Evolutionary conservation across 2,329 filamentous ascomycete genomes (phyloP), one percentile per base, ranked within the genome.

Genomic region (Lasiodiplodia citricola): DNA sequence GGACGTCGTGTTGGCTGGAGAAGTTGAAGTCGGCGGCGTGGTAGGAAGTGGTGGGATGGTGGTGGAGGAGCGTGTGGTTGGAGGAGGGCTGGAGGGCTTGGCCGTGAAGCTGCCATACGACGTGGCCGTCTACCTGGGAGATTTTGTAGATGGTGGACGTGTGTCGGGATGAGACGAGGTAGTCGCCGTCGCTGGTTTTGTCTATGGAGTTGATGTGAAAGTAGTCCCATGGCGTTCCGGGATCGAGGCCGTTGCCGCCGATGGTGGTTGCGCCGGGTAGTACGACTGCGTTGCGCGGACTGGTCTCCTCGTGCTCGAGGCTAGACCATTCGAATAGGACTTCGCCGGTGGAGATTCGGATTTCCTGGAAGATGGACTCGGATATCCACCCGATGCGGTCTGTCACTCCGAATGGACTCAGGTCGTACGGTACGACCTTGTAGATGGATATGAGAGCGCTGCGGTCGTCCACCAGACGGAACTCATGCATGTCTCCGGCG

Each of bases 371-470:
- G 14, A 81, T 69, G 37, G 77, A 78, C 57, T 84, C 82, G 68
- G 80, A 78, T 10, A 84, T 74, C 73, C 78, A 83, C 14, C 80
- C 80, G 41, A 78, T 68, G 35, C 72, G 69, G 18, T 71, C 60
- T 58, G 78, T 72, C 50, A 76, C 77, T 38, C 77, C 81, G 3
- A 82, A 72, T 11, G 72, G 71, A 13, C 74, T 75, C 10, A 86
- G 75, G 69, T 85, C 79, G 6, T 74, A 76, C 5, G 76, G 75
- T 3, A 78, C 75, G 1, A 78, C 68, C 28, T 80, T 75, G 64
- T 84, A 84, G 21, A 80, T 75, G 0, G 79, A 77, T n/a, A 85
- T 74, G 4, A 85, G 69, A 1, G 81, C 81, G 1, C 82, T 84
- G 23, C 79, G 77, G 11, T 81, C 72, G 6, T 70, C 67, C 0